Percentiles rank a stretch among this genome's conserved stretches.
Evolutionary conservation across 2,329 filamentous ascomycete genomes (phyloP).

Genomic region (Podosphaera fusca): DNA sequence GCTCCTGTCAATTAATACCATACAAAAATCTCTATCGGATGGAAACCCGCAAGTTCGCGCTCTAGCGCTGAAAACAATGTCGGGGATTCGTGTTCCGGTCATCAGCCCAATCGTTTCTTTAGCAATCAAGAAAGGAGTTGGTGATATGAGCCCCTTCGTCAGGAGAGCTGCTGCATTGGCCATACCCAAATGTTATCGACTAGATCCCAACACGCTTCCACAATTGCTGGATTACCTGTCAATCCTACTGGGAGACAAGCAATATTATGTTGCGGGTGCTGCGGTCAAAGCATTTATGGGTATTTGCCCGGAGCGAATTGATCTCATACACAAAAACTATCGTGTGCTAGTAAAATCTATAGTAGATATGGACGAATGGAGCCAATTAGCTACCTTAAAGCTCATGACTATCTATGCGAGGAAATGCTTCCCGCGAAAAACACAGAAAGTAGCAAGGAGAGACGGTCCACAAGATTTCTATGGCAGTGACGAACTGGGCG

Average conservation of each 20-base stretch:
- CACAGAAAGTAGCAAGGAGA: conserved; percentile 32
- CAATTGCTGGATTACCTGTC: conserved; percentile 66
- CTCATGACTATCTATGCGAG: conserved; percentile 70
- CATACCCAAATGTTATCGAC: conserved; percentile 83
- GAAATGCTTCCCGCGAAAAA: conserved; percentile 61
- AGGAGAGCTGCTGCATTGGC: conserved; percentile 80
- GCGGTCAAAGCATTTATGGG: conserved; percentile 78
- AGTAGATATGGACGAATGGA: conserved; percentile 99
- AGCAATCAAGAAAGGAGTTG: conserved; percentile 80
- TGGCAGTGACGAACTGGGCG: conserved; percentile 33
- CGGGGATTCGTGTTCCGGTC: conserved; percentile 84
- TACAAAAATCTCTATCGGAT: conserved; percentile 92
- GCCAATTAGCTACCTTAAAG: conserved; percentile 61
- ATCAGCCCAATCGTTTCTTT: conserved; percentile 94
- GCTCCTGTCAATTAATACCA: conserved; percentile 91
- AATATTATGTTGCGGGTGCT: conserved; percentile 90
- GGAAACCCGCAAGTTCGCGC: conserved; percentile 74
- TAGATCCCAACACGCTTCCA: conserved; percentile 68
- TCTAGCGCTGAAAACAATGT: conserved; percentile 89
- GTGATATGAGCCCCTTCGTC: conserved; percentile 86
- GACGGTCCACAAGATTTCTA: conserved; percentile 49
- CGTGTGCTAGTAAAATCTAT: conserved; percentile 65
- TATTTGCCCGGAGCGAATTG: conserved; percentile 66
- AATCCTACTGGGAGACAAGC: conserved; percentile 62
- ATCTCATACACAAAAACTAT: conserved; percentile 82